Conservation (phyloP, 1,284 basidiomycete genomes). For the Phellinidium pouzarii region DNA sequence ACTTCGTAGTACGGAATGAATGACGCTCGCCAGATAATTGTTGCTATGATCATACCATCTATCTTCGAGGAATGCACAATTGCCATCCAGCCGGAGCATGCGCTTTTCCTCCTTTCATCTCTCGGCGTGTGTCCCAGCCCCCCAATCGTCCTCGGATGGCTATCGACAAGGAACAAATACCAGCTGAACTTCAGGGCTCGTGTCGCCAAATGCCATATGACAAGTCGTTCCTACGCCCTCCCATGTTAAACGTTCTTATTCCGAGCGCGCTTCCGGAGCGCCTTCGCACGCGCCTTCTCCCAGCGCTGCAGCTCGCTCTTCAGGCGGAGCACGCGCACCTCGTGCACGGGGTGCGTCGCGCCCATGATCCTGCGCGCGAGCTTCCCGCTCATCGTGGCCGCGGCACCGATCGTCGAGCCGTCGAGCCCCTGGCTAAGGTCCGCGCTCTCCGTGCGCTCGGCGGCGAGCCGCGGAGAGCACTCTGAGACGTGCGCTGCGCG, state of each 20-base stretch:
- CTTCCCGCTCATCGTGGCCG: not conserved
- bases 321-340: conserved; percentile 13
- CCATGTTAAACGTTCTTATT: not conserved
- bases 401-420: not conserved
- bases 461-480: conserved; percentile 30
- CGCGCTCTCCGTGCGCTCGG: not conserved
- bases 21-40: too few relatives aligned
- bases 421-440: not conserved
- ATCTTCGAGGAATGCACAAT: too few relatives aligned
- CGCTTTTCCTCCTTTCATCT: not conserved
- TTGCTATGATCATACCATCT: too few relatives aligned
- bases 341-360: conserved; percentile 13
- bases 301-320: conserved; percentile 17
- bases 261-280: conserved; percentile 6
- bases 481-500: conserved; percentile 29
- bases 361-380: conserved; percentile 16
- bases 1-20: too few relatives aligned
- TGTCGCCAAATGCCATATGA: not conserved
- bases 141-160: not conserved
- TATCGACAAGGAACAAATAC: not conserved
- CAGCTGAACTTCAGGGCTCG: not conserved
- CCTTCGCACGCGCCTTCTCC: conserved; percentile 13
- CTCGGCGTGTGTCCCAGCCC: too few relatives aligned
- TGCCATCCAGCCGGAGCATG: not conserved
- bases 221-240: not conserved